These are phyloP conservation scores for Venturiaceae sp. DNA, from an alignment of 2,329 filamentous ascomycete genomes.

Conservation along the genomic window DNA sequence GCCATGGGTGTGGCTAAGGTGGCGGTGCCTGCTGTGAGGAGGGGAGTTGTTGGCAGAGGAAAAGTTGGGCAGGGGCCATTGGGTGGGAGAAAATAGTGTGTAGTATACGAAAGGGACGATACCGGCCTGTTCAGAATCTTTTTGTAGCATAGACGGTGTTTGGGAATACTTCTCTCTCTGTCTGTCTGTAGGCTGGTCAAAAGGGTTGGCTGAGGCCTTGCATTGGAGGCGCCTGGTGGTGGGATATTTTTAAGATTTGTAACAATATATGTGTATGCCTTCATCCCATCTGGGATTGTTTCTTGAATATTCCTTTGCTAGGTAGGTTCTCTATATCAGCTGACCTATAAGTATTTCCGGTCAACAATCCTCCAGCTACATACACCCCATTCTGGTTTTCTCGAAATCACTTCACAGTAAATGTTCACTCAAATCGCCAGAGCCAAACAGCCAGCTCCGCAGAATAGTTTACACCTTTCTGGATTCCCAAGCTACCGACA, in stretches of 20 bases:
- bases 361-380: too few relatives aligned
- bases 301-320: too few relatives aligned
- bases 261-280: background rate
- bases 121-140: background rate
- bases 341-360: too few relatives aligned
- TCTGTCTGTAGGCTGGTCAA: background rate
- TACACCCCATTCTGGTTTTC: too few relatives aligned
- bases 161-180: background rate
- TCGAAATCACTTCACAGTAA: too few relatives aligned
- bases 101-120: background rate
- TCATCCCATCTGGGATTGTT: background rate
- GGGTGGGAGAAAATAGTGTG: background rate
- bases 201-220: background rate
- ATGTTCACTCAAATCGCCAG: too few relatives aligned
- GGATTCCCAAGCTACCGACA: too few relatives aligned
- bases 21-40: background rate
- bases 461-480: too few relatives aligned
- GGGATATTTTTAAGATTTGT: background rate
- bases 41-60: background rate
- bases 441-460: too few relatives aligned
- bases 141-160: constrained; percentile 1
- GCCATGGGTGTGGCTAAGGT: background rate
- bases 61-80: background rate
- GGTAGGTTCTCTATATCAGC: too few relatives aligned
- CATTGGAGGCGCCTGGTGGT: background rate